Evolutionary conservation across 352 stramenopile genomes (phyloP).

Genomic region (Aphanomyces cochlioides): DNA sequence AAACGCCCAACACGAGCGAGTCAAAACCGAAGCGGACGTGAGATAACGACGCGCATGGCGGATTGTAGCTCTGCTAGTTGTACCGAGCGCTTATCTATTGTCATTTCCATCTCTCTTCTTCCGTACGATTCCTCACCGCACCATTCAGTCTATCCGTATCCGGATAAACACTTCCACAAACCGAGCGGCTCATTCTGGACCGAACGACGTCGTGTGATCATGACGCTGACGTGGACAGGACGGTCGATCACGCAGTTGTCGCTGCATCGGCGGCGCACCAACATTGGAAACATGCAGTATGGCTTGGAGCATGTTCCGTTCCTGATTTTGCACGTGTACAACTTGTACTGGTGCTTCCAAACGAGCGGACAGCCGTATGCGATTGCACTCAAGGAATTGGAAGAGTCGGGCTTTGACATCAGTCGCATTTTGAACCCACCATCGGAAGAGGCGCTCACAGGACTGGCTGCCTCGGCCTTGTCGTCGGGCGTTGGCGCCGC

Average conservation of each 20-base stretch:
- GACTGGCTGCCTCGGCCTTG: constrained; percentile 65
- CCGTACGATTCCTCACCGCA: neutral
- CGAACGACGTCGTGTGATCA: constrained; percentile 6
- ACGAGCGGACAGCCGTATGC: constrained; percentile 65
- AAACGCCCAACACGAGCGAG: too few relatives aligned
- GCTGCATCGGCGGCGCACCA: constrained; percentile 55
- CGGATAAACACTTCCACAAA: neutral
- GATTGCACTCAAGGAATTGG: constrained; percentile 26
- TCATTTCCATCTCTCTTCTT: too few relatives aligned
- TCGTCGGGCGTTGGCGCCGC: constrained; percentile 50
- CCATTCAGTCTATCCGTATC: neutral
- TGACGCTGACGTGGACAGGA: constrained; percentile 56
- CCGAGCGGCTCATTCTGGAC: constrained; percentile 1
- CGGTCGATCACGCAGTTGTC: constrained; percentile 66
- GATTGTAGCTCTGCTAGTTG: too few relatives aligned
- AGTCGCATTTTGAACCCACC: constrained; percentile 26
- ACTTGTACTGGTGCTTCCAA: constrained; percentile 62
- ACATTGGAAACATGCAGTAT: constrained; percentile 56
- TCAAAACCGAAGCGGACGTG: too few relatives aligned
- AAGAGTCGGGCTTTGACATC: constrained; percentile 27
- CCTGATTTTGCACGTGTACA: constrained; percentile 62
- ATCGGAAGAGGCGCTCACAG: constrained; percentile 39
- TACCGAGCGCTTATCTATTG: too few relatives aligned
- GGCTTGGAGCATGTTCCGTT: constrained; percentile 70
- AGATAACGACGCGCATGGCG: too few relatives aligned